Percentiles rank a stretch among this genome's conserved stretches.
These are phyloP conservation scores for Lichtheimia ornata DNA, from an alignment of 371 early-diverging fungal species.

Conservation along the genomic window DNA sequence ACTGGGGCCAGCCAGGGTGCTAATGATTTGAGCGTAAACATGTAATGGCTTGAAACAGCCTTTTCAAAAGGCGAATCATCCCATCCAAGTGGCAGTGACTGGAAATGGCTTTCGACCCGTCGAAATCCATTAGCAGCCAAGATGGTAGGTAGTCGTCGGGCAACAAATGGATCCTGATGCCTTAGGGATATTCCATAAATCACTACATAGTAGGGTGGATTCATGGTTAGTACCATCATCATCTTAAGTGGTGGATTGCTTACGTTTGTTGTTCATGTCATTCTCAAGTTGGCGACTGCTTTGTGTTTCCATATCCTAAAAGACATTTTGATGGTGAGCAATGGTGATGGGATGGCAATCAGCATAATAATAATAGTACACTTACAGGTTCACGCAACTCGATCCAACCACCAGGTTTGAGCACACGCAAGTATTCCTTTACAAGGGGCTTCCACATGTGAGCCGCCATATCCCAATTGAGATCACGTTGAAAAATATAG, in stretches of 20 bases:
- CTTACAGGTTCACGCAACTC: constrained; percentile 45
- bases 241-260: not conserved
- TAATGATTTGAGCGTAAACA: constrained; percentile 34
- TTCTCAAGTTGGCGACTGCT: constrained; percentile 36
- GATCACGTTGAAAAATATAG: constrained; percentile 45
- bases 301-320: constrained; percentile 44
- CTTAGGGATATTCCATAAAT: constrained; percentile 33
- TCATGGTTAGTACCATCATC: no score
- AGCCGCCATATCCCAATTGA: constrained; percentile 37
- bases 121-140: constrained; percentile 39
- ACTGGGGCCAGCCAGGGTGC: constrained; percentile 39
- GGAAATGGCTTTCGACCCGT: constrained; percentile 34
- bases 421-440: constrained; percentile 36
- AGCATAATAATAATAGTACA: constrained; percentile 3
- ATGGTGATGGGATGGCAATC: not conserved
- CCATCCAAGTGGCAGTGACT: constrained; percentile 48
- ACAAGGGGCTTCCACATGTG: constrained; percentile 38
- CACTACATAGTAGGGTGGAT: constrained; percentile 28
- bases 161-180: constrained; percentile 51
- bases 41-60: constrained; percentile 30
- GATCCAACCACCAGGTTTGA: constrained; percentile 52
- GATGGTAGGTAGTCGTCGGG: constrained; percentile 45
- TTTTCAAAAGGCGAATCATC: constrained; percentile 15
- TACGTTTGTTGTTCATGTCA: constrained; percentile 43
- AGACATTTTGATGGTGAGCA: not conserved